phyloP scores from a whole-genome alignment of 805 yeast genomes.

The Teunomyces funiuensis region DNA sequence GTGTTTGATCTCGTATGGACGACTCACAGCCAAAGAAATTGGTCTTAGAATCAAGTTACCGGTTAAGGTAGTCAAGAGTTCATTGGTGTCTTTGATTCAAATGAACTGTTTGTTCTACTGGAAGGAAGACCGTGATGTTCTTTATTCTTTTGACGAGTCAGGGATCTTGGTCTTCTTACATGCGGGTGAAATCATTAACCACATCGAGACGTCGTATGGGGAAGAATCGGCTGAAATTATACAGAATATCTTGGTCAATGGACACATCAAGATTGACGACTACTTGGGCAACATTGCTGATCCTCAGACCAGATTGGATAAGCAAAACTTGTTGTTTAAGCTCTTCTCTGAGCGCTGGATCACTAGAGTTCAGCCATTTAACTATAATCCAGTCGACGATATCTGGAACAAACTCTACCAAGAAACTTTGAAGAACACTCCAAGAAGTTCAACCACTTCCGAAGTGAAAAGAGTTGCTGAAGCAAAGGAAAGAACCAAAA shows the following conservation, averaged over 20 bases:
- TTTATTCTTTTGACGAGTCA: conserved; percentile 60
- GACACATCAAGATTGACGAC: conserved; percentile 61
- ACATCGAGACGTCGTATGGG: conserved; percentile 47
- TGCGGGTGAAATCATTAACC: conserved; percentile 70
- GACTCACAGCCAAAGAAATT: conserved; percentile 59
- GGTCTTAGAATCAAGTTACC: conserved; percentile 48
- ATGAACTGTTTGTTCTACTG: conserved; percentile 72
- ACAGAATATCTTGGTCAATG: conserved; percentile 68
- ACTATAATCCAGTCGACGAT: conserved; percentile 38
- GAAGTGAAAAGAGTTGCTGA: conserved; percentile 49
- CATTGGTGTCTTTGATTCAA: conserved; percentile 77
- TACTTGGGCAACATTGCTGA: conserved; percentile 27
- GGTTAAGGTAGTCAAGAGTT: conserved; percentile 52
- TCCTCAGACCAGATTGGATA: conserved; percentile 18
- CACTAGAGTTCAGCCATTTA: conserved; percentile 26
- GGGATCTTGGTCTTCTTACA: conserved; percentile 68
- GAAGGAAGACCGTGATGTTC: conserved; percentile 43
- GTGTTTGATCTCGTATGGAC: conserved; percentile 63
- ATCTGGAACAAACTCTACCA: conserved; percentile 37
- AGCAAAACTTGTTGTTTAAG: conserved; percentile 25
- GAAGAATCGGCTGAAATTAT: conserved; percentile 55
- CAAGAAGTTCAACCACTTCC: conserved; percentile 36
- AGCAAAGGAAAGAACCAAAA: conserved; percentile 57
- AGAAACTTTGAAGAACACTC: conserved; percentile 35
- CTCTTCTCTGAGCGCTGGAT: conserved; percentile 41